phyloP scores from a whole-genome alignment of 2,329 filamentous ascomycete species.

The Fusarium sp. region DNA sequence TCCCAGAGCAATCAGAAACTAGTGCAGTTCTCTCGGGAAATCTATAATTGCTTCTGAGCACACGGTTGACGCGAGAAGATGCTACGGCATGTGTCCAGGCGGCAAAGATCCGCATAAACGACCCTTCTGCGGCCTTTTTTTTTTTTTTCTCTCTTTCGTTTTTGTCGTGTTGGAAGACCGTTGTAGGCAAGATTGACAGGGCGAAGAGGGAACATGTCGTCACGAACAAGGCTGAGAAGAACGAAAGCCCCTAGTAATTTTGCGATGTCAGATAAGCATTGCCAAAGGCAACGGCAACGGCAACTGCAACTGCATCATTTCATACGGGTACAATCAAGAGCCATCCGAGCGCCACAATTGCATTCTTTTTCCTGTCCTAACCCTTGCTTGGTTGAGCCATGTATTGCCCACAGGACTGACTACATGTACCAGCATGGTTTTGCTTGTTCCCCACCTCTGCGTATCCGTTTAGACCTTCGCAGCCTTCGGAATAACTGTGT shows the following conservation, averaged over 20 bases:
- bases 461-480: not conserved
- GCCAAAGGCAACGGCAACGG: constrained; percentile 13
- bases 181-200: constrained; percentile 14
- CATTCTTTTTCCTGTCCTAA: not conserved
- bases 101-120: constrained; percentile 23
- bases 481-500: not conserved
- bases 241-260: not conserved
- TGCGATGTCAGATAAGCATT: not conserved
- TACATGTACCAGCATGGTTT: not conserved
- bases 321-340: constrained; percentile 20
- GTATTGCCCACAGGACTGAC: not conserved
- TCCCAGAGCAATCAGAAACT: constrained; percentile 27
- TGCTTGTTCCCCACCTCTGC: not conserved
- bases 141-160: not conserved
- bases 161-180: not conserved
- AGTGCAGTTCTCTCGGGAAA: constrained; percentile 47
- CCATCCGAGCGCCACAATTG: constrained; percentile 11
- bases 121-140: not conserved
- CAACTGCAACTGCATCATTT: not conserved
- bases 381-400: not conserved
- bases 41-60: constrained; percentile 49
- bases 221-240: constrained; percentile 6
- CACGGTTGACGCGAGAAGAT: constrained; percentile 24
- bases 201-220: constrained; percentile 16
- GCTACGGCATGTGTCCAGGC: constrained; percentile 10